These are phyloP conservation scores for Excoecaria cochinchinensis DNA, from an alignment of 345 rosid species.

Conservation along the genomic window DNA sequence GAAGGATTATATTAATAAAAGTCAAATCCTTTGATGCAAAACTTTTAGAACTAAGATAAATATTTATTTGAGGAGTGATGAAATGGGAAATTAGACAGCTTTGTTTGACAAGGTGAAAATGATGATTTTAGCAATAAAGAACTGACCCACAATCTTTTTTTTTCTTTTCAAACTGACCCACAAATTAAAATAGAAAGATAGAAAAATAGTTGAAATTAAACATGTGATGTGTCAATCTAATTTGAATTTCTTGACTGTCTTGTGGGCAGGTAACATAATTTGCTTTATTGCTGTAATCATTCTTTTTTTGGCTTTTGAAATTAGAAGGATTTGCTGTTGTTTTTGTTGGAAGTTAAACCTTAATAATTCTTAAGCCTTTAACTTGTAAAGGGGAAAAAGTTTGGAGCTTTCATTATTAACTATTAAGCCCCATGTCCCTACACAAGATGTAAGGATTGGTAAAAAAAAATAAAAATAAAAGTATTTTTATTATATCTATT, in stretches of 20 bases:
- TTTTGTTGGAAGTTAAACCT: slow-evolving; percentile 1
- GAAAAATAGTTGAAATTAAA: background rate
- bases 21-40: slow-evolving; percentile 1
- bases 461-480: background rate
- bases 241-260: slow-evolving; percentile 14
- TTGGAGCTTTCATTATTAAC: background rate
- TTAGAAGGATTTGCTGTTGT: slow-evolving; percentile 8
- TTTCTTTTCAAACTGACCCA: too few species aligned
- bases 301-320: slow-evolving; percentile 13
- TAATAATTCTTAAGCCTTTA: background rate
- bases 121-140: background rate
- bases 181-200: background rate
- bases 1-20: background rate
- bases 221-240: slow-evolving; percentile 20
- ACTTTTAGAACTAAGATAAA: background rate
- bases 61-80: background rate
- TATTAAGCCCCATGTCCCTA: background rate
- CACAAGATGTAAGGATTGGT: background rate
- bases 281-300: slow-evolving; percentile 26
- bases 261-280: slow-evolving; percentile 23
- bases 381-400: background rate
- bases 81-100: slow-evolving; percentile 4
- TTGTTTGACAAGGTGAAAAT: slow-evolving; percentile 13
- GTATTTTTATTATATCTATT: background rate
- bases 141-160: too few species aligned